phyloP scores from a whole-genome alignment of 495 filamentous ascomycete species.

The Aspergillus wentii region DNA sequence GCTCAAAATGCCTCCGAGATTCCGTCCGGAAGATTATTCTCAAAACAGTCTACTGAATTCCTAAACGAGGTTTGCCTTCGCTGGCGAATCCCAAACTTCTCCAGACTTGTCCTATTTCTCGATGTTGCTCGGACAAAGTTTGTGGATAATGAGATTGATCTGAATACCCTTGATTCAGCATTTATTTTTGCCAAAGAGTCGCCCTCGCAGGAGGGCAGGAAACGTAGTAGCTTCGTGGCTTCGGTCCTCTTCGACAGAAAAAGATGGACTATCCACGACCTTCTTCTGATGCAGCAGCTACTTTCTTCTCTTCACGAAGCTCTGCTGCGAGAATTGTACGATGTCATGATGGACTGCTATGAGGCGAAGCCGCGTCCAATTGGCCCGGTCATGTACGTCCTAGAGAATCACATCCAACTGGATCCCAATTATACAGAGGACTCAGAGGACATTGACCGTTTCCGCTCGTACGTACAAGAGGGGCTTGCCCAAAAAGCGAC shows the following conservation, averaged over 20 bases:
- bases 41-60: slow-evolving; percentile 76
- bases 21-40: slow-evolving; percentile 61
- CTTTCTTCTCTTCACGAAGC: slow-evolving; percentile 74
- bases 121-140: slow-evolving; percentile 85
- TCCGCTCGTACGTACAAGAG: slow-evolving; percentile 61
- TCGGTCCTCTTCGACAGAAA: slow-evolving; percentile 50
- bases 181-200: slow-evolving; percentile 77
- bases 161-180: slow-evolving; percentile 75
- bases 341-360: slow-evolving; percentile 80
- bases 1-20: slow-evolving; percentile 47
- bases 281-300: slow-evolving; percentile 66
- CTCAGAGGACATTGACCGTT: slow-evolving; percentile 63
- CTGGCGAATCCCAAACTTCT: slow-evolving; percentile 87
- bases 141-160: slow-evolving; percentile 74
- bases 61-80: slow-evolving; percentile 78
- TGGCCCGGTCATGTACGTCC: slow-evolving; percentile 74
- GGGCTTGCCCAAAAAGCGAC: slow-evolving; percentile 70
- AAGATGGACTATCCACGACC: slow-evolving; percentile 80
- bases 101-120: slow-evolving; percentile 73
- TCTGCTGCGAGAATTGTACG: slow-evolving; percentile 82
- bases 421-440: slow-evolving; percentile 71
- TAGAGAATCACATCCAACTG: slow-evolving; percentile 75
- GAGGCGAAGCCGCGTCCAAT: slow-evolving; percentile 76
- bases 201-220: slow-evolving; percentile 48
- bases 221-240: slow-evolving; percentile 40